Evolutionary conservation across 2,329 filamentous ascomycete species (phyloP), one percentile per base, ranked within the genome.

Genomic region (Pyricularia sp.): DNA sequence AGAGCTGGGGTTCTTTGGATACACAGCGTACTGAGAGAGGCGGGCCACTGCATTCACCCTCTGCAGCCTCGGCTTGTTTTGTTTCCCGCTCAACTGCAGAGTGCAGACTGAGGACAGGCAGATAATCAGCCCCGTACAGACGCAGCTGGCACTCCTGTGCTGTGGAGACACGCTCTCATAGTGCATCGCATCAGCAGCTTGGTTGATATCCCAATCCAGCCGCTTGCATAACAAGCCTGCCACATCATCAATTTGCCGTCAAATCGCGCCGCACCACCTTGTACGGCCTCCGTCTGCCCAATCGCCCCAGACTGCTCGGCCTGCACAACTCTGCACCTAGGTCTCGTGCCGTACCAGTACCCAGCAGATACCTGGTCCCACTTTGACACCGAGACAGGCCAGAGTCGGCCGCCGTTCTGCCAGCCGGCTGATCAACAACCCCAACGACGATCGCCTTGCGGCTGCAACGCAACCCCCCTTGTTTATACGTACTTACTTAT

Each of bases 161-260:
- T 31, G 59, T 61, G 59, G 59, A 31, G 59, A 61, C 59, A 26
- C 53, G 22, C 53, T 26, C 53, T 57, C 53, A 57, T 26, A 57
- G 53, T 57, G 53, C 53, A 57, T 57, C 53, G 53, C 53, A 57
- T 57, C 53, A 61, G 59, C 31, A 31, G 26, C 70, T 49, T 69
- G 70, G 71, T 67, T 70, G 59, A 72, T 74, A 70, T 75, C 77
- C 75, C 70, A 77, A 79, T 73, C 70, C 71, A 76, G 76, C 75
- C 71, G 77, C 76, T 71, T 79, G 78, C 78, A 79, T 78, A 74
- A 72, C 22, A 63, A 53, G 70, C 71, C 74, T 78, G 77, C 77
- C 77, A 79, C 75, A 75, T 79, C 77, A 78, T 73, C 74, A 75
- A 74, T 75, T 71, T 73, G 72, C 74, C 73, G 74, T 73, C 74